Percentiles rank a stretch among this genome's conserved stretches.
These are phyloP conservation scores for Lasiosphaeriaceae sp. DNA, from an alignment of 495 filamentous ascomycete genomes.

Conservation along the genomic window DNA sequence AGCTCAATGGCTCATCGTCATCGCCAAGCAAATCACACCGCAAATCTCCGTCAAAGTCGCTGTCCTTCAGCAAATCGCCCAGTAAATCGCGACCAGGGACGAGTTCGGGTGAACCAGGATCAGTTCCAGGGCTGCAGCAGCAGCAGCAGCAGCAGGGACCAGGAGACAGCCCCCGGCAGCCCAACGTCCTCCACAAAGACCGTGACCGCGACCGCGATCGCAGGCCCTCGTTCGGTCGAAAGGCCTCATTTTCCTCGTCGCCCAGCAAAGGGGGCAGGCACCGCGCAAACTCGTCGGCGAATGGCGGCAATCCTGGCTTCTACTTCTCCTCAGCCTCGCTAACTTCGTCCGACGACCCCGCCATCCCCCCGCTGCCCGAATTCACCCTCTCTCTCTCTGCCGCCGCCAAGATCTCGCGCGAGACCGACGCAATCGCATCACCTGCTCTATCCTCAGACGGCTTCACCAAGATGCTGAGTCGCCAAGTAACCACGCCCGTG, in stretches of 20 bases:
- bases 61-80: constrained; percentile 8
- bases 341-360: constrained; percentile 23
- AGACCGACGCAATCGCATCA: constrained; percentile 28
- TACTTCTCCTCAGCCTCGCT: constrained; percentile 1
- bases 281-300: constrained; percentile 31
- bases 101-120: constrained; percentile 32
- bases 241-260: constrained; percentile 39
- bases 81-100: constrained; percentile 36
- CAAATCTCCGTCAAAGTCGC: neutral
- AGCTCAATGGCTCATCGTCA: neutral
- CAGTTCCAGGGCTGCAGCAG: constrained; percentile 7
- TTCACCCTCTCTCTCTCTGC: constrained; percentile 36
- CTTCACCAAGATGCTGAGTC: constrained; percentile 42
- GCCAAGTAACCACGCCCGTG: constrained; percentile 29
- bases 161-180: constrained; percentile 18
- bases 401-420: constrained; percentile 34
- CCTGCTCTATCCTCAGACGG: constrained; percentile 35
- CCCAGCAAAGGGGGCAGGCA: constrained; percentile 27
- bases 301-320: constrained; percentile 12
- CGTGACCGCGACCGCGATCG: constrained; percentile 40
- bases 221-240: constrained; percentile 42
- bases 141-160: constrained; percentile 9
- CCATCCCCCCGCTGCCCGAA: constrained; percentile 36
- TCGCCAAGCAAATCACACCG: neutral
- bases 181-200: constrained; percentile 39